Conservation (phyloP, 306 rosid species). For the Cucumis hystrix region DNA sequence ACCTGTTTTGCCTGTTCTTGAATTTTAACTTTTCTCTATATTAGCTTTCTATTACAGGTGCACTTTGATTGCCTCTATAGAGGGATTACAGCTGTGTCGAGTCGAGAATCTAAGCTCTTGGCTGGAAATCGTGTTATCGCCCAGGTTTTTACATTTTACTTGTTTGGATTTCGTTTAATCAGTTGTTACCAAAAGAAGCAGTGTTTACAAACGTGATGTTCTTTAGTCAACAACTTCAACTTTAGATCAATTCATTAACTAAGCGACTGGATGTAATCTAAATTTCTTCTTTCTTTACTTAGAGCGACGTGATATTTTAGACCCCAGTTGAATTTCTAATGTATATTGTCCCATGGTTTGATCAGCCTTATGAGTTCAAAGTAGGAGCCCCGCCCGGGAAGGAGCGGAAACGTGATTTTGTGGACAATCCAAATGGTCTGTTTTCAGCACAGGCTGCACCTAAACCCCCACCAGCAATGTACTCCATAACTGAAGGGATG, state of each 20-base stretch:
- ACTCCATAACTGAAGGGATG: conserved; percentile 71
- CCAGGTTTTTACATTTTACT: conserved; percentile 37
- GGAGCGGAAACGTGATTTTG: conserved; percentile 88
- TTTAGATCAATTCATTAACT: neutral
- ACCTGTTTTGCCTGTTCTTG: neutral
- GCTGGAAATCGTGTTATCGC: conserved; percentile 85
- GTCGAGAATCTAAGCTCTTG: conserved; percentile 82
- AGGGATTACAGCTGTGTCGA: conserved; percentile 69
- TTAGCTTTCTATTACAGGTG: conserved; percentile 29
- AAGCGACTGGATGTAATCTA: neutral
- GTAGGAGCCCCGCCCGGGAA: conserved; percentile 86
- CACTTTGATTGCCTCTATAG: conserved; percentile 89
- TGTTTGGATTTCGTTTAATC: neutral
- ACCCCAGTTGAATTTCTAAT: neutral
- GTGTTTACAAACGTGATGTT: neutral
- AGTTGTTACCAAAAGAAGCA: neutral
- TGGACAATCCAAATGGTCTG: conserved; percentile 81
- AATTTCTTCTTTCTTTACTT: neutral
- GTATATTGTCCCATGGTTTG: conserved; percentile 9
- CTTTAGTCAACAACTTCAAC: neutral
- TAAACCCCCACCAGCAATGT: conserved; percentile 84
- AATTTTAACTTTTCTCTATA: neutral
- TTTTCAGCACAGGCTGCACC: conserved; percentile 98
- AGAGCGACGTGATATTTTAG: neutral
- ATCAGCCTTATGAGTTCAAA: conserved; percentile 73